Conservation (phyloP, 768 basidiomycete species). For the Termitomyces sp. region DNA sequence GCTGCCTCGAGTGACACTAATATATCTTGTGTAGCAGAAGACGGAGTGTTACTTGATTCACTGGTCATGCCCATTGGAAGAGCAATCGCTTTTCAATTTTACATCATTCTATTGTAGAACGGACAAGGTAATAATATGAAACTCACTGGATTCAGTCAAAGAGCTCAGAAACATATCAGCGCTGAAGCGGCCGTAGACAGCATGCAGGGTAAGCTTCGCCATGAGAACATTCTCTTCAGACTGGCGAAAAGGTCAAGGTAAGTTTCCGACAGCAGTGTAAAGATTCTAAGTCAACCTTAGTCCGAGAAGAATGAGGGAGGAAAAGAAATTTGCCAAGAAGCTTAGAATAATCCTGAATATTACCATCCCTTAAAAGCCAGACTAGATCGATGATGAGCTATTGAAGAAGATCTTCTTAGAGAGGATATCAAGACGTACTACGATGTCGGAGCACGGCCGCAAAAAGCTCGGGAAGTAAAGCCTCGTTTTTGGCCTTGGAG, state of each 20-base stretch:
- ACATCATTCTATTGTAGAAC: background rate
- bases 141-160: constrained; percentile 83
- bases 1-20: constrained; percentile 57
- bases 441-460: constrained; percentile 61
- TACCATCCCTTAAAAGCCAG: constrained; percentile 59
- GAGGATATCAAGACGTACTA: constrained; percentile 38
- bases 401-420: background rate
- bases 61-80: constrained; percentile 74
- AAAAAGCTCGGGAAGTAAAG: constrained; percentile 54
- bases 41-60: constrained; percentile 29
- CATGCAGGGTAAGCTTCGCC: constrained; percentile 73
- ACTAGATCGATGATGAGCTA: constrained; percentile 31
- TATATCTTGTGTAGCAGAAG: constrained; percentile 50
- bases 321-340: constrained; percentile 54
- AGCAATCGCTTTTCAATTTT: constrained; percentile 56
- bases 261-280: background rate
- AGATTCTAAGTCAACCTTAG: constrained; percentile 39
- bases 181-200: constrained; percentile 72
- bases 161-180: constrained; percentile 89
- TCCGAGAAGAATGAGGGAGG: constrained; percentile 50
- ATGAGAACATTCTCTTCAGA: constrained; percentile 71
- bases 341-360: constrained; percentile 41
- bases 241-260: constrained; percentile 26
- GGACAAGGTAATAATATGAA: background rate
- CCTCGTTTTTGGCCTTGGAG: constrained; percentile 29